These are phyloP conservation scores for Arthrinium phaeospermum DNA, from an alignment of 2,329 filamentous ascomycete genomes.

Conservation along the genomic window DNA sequence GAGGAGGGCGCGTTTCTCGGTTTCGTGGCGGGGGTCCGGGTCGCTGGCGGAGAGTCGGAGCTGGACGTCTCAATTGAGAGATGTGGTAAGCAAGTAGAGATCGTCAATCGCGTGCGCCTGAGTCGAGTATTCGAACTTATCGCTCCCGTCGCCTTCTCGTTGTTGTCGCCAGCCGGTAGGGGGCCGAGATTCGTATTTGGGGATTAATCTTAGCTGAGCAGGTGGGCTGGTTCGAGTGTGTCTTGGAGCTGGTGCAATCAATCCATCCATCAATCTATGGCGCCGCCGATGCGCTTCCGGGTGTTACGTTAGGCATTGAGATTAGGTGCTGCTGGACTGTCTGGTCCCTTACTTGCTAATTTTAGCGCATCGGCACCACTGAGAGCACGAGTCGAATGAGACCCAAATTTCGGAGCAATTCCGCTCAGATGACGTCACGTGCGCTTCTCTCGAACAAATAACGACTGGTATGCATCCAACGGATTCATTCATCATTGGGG, in stretches of 20 bases:
- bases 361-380: not conserved
- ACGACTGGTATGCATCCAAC: not conserved
- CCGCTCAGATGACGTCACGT: conserved; percentile 9
- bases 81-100: too few species aligned
- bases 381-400: not conserved
- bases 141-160: not conserved
- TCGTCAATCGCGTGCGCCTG: not conserved
- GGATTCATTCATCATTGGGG: too few species aligned
- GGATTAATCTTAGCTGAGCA: not conserved
- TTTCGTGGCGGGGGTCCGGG: not conserved
- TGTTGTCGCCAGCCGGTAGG: not conserved
- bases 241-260: not conserved
- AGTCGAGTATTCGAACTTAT: not conserved
- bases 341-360: not conserved
- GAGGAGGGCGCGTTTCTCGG: not conserved
- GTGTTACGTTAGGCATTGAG: not conserved
- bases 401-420: not conserved
- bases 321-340: not conserved
- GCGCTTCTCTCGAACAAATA: not conserved
- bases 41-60: not conserved
- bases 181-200: not conserved
- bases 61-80: not conserved
- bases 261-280: not conserved
- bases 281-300: not conserved
- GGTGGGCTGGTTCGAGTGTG: not conserved